phyloP scores from a whole-genome alignment of 176 grass and related monocot genomes.

The Carex kokanica region DNA sequence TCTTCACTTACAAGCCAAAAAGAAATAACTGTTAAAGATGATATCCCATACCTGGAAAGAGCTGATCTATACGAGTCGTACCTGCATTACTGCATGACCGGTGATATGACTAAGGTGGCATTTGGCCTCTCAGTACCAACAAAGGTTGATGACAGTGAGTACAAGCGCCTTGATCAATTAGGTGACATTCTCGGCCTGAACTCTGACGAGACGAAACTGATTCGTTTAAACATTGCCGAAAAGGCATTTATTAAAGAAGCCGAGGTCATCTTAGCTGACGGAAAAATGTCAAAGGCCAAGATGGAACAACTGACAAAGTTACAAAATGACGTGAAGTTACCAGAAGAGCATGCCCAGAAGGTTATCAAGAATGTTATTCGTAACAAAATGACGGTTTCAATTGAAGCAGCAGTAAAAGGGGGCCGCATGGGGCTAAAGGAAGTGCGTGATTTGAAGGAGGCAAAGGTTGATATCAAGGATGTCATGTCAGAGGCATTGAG shows the following conservation, averaged over 20 bases:
- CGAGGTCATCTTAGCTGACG: slow-evolving; percentile 95
- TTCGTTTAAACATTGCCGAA: slow-evolving; percentile 83
- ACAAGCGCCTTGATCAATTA: slow-evolving; percentile 71
- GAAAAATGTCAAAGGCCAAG: slow-evolving; percentile 76
- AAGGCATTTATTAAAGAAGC: slow-evolving; percentile 94
- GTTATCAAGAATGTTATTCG: slow-evolving; percentile 89
- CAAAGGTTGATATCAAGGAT: slow-evolving; percentile 65
- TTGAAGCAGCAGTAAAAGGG: slow-evolving; percentile 69
- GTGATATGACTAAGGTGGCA: slow-evolving; percentile 64
- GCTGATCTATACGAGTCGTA: slow-evolving; percentile 83
- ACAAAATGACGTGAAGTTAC: slow-evolving; percentile 83
- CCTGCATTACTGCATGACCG: slow-evolving; percentile 75
- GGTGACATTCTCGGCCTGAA: slow-evolving; percentile 85
- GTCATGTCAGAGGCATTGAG: slow-evolving; percentile 67
- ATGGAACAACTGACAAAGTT: slow-evolving; percentile 82
- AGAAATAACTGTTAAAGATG: slow-evolving; percentile 90
- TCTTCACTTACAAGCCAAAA: slow-evolving; percentile 65
- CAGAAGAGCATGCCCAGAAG: slow-evolving; percentile 84
- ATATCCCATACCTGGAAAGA: slow-evolving; percentile 71
- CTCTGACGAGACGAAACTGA: slow-evolving; percentile 58
- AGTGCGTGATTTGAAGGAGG: slow-evolving; percentile 67
- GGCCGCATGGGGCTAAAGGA: slow-evolving; percentile 84
- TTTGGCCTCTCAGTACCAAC: slow-evolving; percentile 69
- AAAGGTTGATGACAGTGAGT: slow-evolving; percentile 68
- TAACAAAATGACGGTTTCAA: slow-evolving; percentile 71